These are phyloP conservation scores for Wickerhamomyces hampshirensis DNA, from an alignment of 805 yeast species.

Conservation along the genomic window DNA sequence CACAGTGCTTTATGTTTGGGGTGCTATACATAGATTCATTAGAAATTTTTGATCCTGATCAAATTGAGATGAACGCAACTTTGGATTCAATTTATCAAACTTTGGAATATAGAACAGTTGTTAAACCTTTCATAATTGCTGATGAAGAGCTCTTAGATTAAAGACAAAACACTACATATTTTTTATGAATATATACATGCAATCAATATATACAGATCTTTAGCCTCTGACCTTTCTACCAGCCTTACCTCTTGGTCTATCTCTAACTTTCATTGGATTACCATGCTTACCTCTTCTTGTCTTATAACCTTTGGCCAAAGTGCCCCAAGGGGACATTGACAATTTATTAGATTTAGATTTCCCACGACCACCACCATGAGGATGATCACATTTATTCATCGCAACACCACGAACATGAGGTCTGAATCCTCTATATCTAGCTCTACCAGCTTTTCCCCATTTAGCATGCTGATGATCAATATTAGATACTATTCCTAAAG, in stretches of 20 bases:
- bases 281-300: constrained; percentile 87
- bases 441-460: constrained; percentile 96
- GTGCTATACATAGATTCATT: constrained; percentile 9
- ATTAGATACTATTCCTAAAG: constrained; percentile 89
- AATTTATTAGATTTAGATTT: constrained; percentile 93
- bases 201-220: constrained; percentile 2
- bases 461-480: constrained; percentile 85
- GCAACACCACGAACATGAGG: constrained; percentile 98
- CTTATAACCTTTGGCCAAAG: constrained; percentile 85
- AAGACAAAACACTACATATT: background rate
- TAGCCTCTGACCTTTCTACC: constrained; percentile 20
- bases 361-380: constrained; percentile 99
- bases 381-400: constrained; percentile 96
- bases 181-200: background rate
- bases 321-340: constrained; percentile 96
- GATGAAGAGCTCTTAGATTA: constrained; percentile 1
- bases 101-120: constrained; percentile 1
- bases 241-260: constrained; percentile 79
- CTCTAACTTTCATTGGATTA: constrained; percentile 81
- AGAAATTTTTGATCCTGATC: constrained; percentile 9
- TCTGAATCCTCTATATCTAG: constrained; percentile 87
- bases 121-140: constrained; percentile 4
- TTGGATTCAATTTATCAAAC: constrained; percentile 9
- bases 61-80: constrained; percentile 3
- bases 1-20: constrained; percentile 1